Evolutionary conservation across 768 basidiomycete species (phyloP), one percentile per base, ranked within the genome.

Genomic region (Roridomyces roridus): DNA sequence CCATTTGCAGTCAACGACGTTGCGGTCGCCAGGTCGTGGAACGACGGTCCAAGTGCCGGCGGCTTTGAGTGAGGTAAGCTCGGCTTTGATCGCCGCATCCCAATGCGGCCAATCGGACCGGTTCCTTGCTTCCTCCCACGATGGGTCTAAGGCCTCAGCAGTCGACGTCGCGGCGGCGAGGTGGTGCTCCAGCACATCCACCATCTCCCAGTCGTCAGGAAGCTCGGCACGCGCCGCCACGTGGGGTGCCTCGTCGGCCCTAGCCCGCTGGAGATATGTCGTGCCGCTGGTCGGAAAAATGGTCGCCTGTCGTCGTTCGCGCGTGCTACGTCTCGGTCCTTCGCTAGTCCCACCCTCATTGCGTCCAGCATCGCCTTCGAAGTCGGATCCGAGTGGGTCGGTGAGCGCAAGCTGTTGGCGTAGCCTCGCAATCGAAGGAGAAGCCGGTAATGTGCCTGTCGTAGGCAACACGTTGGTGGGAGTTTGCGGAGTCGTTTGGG

Each of bases 1-100:
- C 76, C 76, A 80, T 15, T 70, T 69, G 8, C n/a, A n/a, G n/a
- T n/a, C n/a, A n/a, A 81, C 64, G 8, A 72, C 23, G 37, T 75
- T 77, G 3, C 35, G 48, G 6, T 55, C 66, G 0, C 51, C 28
- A 0, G 77, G 77, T 12, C 62, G 29, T 0, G 60, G 40, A 1
- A 68, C 68, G 1, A 72, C 21, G 2, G 57, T 48, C 71, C 72
- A 80, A 4, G 69, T 78, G 0, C 65, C 66, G 34, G 77, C 71
- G n/a, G 53, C 42, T 60, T 81, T 79, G 12, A 67, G 41, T 10
- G 40, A 43, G 1, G 42, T 34, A 2, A 70, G 31, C 48, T 73
- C 70, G 21, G 51, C 40, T 2, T 51, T 7, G 36, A 71, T 67
- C 12, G 65, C 65, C 14, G 46, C 45, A 28, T 68, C 48, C 68